A percentile compares a stretch with the other conserved stretches of the same genome.
These are phyloP conservation scores for Botrytis fragariae DNA, from an alignment of 2,329 filamentous ascomycete genomes.

Conservation along the genomic window DNA sequence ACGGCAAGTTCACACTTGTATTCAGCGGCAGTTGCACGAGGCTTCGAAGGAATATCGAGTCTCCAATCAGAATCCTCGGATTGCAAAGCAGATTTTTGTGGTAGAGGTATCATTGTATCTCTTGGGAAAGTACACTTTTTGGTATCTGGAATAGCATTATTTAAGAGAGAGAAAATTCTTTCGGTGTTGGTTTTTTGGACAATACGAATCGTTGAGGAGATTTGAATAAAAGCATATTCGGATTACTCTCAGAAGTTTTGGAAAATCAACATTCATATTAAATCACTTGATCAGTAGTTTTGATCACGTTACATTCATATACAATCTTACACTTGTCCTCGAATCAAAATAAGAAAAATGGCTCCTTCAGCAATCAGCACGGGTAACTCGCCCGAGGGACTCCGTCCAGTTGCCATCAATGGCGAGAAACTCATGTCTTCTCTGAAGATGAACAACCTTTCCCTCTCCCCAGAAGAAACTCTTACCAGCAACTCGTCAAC, in stretches of 20 bases:
- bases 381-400: constrained; percentile 16
- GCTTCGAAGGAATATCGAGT: not conserved
- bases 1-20: not conserved
- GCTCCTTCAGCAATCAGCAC: constrained; percentile 33
- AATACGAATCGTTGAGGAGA: not conserved
- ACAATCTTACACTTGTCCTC: not conserved
- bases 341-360: constrained; percentile 23
- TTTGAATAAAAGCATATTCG: not conserved
- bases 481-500: constrained; percentile 39
- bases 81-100: constrained; percentile 17
- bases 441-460: constrained; percentile 8
- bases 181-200: not conserved
- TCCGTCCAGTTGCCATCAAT: constrained; percentile 2
- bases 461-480: constrained; percentile 15
- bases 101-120: constrained; percentile 1
- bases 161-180: not conserved
- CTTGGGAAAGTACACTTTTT: not conserved
- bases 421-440: constrained; percentile 13
- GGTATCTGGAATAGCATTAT: not conserved
- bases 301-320: constrained; percentile 9
- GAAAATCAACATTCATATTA: not conserved
- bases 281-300: constrained; percentile 16
- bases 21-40: not conserved
- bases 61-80: constrained; percentile 15
- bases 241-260: not conserved